Conservation (phyloP, 768 basidiomycete species). For the Strobilomyces dryophilus region DNA sequence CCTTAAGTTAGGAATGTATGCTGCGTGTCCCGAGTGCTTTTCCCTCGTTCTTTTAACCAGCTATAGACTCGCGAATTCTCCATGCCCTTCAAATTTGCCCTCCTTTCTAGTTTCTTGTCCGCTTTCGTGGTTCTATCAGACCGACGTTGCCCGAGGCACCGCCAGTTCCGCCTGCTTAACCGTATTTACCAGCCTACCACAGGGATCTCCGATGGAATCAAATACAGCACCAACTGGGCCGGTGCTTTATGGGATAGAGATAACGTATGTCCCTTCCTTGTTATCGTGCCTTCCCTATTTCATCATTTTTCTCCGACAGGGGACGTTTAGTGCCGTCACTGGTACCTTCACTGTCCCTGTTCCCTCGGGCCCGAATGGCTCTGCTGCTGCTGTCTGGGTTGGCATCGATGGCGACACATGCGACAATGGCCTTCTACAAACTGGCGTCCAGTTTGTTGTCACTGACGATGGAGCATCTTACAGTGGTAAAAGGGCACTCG, state of each 20-base stretch:
- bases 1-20: neutral
- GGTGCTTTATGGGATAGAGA: neutral
- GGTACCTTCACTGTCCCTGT: neutral
- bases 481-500: neutral
- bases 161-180: neutral
- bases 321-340: constrained; percentile 1
- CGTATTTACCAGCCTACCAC: neutral
- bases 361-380: neutral
- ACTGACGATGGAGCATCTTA: neutral
- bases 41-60: neutral
- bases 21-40: neutral
- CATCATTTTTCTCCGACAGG: neutral
- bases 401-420: constrained; percentile 10
- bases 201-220: neutral
- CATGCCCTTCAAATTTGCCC: neutral
- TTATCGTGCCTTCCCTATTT: neutral
- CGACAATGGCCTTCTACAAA: neutral
- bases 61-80: neutral
- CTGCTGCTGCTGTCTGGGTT: neutral
- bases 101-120: neutral
- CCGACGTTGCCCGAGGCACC: neutral
- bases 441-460: constrained; percentile 2
- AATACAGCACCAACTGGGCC: neutral
- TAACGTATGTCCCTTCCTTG: neutral
- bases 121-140: neutral